Percentiles rank a stretch among this genome's conserved stretches.
phyloP scores from a whole-genome alignment of 257 asterid genomes.

The Striga asiatica region DNA sequence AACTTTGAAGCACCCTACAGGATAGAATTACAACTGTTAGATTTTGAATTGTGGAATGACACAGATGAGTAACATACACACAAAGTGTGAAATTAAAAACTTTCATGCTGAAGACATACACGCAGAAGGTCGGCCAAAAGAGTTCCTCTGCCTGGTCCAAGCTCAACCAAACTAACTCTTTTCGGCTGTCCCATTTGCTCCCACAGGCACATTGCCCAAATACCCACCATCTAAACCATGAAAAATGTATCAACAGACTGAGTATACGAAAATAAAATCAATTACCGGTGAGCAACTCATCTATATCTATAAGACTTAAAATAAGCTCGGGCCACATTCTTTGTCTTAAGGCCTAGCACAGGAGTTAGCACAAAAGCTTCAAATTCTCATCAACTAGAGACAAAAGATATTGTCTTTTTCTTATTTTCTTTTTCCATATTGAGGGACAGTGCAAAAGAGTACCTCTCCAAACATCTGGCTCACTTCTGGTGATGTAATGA shows the following conservation, averaged over 20 bases:
- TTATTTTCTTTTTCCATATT: no score
- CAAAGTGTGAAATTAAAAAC: neutral
- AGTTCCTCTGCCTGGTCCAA: constrained; percentile 99
- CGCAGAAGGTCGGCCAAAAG: constrained; percentile 92
- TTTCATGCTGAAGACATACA: constrained; percentile 29
- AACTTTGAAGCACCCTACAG: constrained; percentile 66
- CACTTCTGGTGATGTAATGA: constrained; percentile 96
- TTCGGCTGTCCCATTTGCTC: constrained; percentile 94
- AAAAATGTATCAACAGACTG: neutral
- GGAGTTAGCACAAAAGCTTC: neutral
- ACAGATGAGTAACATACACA: neutral
- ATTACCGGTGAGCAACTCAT: neutral
- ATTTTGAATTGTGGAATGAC: neutral
- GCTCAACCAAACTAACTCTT: constrained; percentile 75
- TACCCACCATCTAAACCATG: constrained; percentile 66
- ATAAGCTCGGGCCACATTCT: neutral
- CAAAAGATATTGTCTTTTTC: no score
- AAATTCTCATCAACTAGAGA: neutral
- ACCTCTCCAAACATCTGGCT: constrained; percentile 99
- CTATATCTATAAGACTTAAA: neutral
- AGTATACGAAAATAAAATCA: no score
- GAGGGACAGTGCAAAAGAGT: neutral
- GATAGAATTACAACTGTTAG: constrained; percentile 2
- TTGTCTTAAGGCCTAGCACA: no score
- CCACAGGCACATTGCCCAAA: constrained; percentile 98